phyloP scores from a whole-genome alignment of 495 filamentous ascomycete species.

The Sabuloglossum arenarium region DNA sequence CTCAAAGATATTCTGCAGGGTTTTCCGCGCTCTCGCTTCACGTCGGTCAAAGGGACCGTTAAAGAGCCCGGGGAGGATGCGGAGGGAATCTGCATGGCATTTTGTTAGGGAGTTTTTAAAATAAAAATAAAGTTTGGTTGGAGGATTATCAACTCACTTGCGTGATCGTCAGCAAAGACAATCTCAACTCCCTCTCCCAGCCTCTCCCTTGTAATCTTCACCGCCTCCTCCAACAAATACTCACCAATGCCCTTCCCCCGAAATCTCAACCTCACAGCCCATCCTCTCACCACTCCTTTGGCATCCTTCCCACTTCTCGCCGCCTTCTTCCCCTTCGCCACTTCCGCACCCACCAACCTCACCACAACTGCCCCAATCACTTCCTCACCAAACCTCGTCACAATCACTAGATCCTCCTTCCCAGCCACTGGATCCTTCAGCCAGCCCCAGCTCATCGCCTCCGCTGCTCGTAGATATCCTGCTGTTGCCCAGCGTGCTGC shows the following conservation, averaged over 20 bases:
- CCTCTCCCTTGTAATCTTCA: background rate
- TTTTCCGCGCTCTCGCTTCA: background rate
- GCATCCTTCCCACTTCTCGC: background rate
- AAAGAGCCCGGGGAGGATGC: constrained; percentile 4
- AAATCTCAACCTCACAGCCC: constrained; percentile 3
- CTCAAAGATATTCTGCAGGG: background rate
- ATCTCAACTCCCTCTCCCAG: background rate
- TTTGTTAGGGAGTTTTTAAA: background rate
- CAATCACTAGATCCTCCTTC: constrained; percentile 24
- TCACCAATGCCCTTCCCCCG: constrained; percentile 1
- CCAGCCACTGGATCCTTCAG: constrained; percentile 17
- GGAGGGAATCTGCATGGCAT: background rate
- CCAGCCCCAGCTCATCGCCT: constrained; percentile 28
- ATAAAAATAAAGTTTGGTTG: background rate
- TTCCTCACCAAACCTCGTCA: constrained; percentile 32
- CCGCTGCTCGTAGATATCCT: constrained; percentile 30
- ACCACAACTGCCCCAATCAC: constrained; percentile 35
- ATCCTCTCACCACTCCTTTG: constrained; percentile 2
- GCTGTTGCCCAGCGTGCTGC: constrained; percentile 19
- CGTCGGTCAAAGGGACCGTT: background rate
- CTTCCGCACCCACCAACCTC: constrained; percentile 18
- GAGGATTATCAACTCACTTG: background rate
- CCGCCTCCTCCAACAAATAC: constrained; percentile 1
- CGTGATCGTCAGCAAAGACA: constrained; percentile 4
- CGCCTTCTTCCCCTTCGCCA: background rate